Base-by-base conservation (phyloP, 2,329 filamentous ascomycete species). In the Metarhizium robertsii region DNA sequence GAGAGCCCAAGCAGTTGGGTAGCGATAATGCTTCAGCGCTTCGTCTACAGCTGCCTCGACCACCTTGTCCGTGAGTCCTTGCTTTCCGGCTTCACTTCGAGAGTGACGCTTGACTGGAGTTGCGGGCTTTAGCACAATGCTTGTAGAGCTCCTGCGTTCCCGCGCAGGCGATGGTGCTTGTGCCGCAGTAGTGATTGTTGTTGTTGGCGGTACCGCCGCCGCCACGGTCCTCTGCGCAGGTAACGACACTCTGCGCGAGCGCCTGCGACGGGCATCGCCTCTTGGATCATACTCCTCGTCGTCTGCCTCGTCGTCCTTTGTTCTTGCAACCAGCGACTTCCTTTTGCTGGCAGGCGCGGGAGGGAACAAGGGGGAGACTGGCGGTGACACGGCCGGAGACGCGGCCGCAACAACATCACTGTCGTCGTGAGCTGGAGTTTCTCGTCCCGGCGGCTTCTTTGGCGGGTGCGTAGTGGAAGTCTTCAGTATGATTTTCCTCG, bases 1-100 rank as follows among this genome's bases (percentile, higher is more conserved):
- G 57, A 86, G 71, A 46, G 83, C 81, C 72, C 77, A 85, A 2
- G 83, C 83, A 8, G 82, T 85, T 54, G 81, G 79, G 65, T 81
- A 85, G 57, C 80, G 79, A 58, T 74, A 73, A 63, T 79, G 75
- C 57, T 74, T 70, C 51, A 86, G 67, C 5, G 82, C 82, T 62
- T 83, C 75, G 10, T 82, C 76, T 34, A 85, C 79, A n/a, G 81
- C 80, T 36, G 69, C 64, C 65, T 83, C 78, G 43, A 86, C 73
- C 32, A 83, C 76, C 62, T 71, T 76, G 61, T 79, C 79, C 30
- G 74, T 72, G 38, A 75, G 65, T 43, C 76, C 75, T 58, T 72
- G 75, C 59, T 75, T 72, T 42, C 67, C 62, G 1, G 64, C 60
- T 34, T 67, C 66, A 40, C 58, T 50, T 16, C 53, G 58, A 46